Percentiles rank a stretch among this genome's conserved stretches.
Evolutionary conservation across 371 early-diverging fungal species (phyloP).

Genomic region (Mucor plumbeus): DNA sequence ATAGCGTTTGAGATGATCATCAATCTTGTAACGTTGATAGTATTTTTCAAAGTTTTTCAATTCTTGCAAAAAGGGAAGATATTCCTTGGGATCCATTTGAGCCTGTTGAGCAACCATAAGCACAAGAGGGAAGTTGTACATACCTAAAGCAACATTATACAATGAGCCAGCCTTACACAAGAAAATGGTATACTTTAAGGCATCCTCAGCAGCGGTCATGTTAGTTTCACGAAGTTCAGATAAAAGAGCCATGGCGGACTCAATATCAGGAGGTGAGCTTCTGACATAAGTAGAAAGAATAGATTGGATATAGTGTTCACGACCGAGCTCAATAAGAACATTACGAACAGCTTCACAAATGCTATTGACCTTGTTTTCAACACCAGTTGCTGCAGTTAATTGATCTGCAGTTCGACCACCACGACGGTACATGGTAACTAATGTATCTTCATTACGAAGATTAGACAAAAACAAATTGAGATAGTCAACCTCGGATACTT

Average conservation of each 20-base stretch:
- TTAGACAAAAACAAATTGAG: slow-evolving; percentile 90
- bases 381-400: slow-evolving; percentile 20
- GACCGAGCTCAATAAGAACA: slow-evolving; percentile 65
- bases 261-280: slow-evolving; percentile 85
- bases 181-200: slow-evolving; percentile 91
- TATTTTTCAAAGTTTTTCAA: slow-evolving; percentile 74
- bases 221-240: slow-evolving; percentile 51
- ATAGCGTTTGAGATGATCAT: slow-evolving; percentile 80
- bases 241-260: slow-evolving; percentile 75
- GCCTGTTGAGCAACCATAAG: slow-evolving; percentile 95
- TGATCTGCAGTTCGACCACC: slow-evolving; percentile 26
- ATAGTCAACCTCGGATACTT: slow-evolving; percentile 83
- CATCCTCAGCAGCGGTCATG: slow-evolving; percentile 74
- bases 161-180: slow-evolving; percentile 86
- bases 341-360: slow-evolving; percentile 79
- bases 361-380: slow-evolving; percentile 72
- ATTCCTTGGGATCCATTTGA: slow-evolving; percentile 96
- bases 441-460: slow-evolving; percentile 75
- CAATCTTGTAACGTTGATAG: slow-evolving; percentile 87
- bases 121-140: slow-evolving; percentile 93
- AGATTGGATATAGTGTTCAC: slow-evolving; percentile 75
- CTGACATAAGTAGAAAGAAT: slow-evolving; percentile 89
- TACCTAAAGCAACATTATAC: slow-evolving; percentile 91
- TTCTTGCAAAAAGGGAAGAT: slow-evolving; percentile 87
- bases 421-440: slow-evolving; percentile 66